These are phyloP conservation scores for Colletotrichum musicola DNA, from an alignment of 2,329 filamentous ascomycete species.

Conservation along the genomic window DNA sequence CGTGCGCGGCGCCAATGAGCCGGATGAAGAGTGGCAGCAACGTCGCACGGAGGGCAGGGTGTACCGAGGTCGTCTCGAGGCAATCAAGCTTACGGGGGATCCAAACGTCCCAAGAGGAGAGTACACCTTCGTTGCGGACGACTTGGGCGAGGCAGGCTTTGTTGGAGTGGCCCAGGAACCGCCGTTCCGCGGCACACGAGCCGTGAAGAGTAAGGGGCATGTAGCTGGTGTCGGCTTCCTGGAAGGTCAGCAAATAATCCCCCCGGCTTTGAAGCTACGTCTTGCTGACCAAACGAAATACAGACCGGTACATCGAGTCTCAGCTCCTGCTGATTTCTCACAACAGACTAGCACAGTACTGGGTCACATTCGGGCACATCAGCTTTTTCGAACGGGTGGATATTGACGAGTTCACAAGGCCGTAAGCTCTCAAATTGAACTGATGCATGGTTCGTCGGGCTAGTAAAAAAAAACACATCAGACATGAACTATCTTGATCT, in stretches of 20 bases:
- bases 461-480: too few species aligned
- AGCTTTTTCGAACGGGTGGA: conserved; percentile 72
- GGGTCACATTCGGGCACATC: conserved; percentile 74
- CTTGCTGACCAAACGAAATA: background rate
- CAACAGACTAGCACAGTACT: conserved; percentile 85
- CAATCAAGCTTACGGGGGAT: conserved; percentile 93
- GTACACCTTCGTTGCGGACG: conserved; percentile 82
- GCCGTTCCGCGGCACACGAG: conserved; percentile 78
- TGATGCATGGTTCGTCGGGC: too few species aligned
- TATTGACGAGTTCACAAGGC: conserved; percentile 63
- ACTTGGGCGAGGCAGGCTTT: conserved; percentile 77
- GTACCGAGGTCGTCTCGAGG: conserved; percentile 79
- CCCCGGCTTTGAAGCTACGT: background rate
- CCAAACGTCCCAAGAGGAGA: conserved; percentile 90
- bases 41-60: conserved; percentile 61
- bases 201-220: conserved; percentile 82
- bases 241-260: conserved; percentile 70
- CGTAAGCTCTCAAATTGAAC: conserved; percentile 31
- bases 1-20: conserved; percentile 55
- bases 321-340: conserved; percentile 83
- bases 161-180: conserved; percentile 74
- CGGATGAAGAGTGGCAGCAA: conserved; percentile 58
- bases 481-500: too few species aligned
- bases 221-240: conserved; percentile 80
- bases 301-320: conserved; percentile 80